Percentiles rank a stretch among this genome's conserved stretches.
phyloP scores from a whole-genome alignment of 805 yeast species.

The Naumovozyma castellii region DNA sequence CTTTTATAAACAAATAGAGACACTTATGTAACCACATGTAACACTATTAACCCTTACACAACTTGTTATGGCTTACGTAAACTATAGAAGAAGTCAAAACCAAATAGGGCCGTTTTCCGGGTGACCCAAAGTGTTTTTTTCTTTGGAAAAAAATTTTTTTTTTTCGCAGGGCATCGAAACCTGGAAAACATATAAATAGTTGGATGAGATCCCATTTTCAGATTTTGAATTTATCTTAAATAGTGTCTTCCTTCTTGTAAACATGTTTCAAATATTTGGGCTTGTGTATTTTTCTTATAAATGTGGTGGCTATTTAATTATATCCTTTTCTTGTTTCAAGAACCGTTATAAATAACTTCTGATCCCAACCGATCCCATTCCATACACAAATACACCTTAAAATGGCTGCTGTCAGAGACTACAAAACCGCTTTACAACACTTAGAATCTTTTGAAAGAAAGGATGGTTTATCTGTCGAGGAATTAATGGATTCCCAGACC shows the following conservation, averaged over 20 bases:
- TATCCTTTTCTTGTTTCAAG: constrained; percentile 1
- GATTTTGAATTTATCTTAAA: background rate
- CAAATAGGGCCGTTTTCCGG: background rate
- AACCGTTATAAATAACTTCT: background rate
- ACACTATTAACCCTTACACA: too few species aligned
- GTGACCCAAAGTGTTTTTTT: background rate
- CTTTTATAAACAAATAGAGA: too few species aligned
- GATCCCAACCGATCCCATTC: background rate
- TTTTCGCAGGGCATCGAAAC: background rate
- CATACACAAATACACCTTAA: background rate
- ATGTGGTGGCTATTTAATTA: constrained; percentile 6
- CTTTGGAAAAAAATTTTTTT: background rate
- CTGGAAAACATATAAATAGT: constrained; percentile 1
- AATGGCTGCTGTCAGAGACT: constrained; percentile 30
- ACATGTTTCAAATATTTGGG: constrained; percentile 4
- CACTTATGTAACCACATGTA: too few species aligned
- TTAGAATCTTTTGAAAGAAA: constrained; percentile 55
- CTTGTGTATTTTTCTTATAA: constrained; percentile 2
- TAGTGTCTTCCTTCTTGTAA: background rate
- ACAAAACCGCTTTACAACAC: constrained; percentile 55
- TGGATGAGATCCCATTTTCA: constrained; percentile 1
- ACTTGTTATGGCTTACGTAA: too few species aligned
- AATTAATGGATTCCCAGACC: constrained; percentile 78
- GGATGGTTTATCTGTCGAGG: constrained; percentile 79
- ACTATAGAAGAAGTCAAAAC: too few species aligned